Conservation (phyloP, 2,329 filamentous ascomycete species). For the Trichoderma breve region DNA sequence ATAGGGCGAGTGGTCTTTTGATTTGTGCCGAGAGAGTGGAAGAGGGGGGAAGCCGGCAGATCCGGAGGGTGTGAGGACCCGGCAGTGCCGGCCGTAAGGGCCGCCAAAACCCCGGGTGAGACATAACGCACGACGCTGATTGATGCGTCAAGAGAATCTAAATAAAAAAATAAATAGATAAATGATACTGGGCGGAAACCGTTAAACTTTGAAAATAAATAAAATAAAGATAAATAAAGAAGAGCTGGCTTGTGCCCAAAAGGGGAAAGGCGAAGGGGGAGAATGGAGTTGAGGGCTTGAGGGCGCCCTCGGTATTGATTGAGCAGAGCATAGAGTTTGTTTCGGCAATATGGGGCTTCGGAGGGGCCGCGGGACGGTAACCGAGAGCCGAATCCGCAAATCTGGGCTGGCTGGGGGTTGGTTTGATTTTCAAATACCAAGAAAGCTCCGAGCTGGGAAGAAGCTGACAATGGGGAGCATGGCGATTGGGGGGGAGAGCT, state of each 20-base stretch:
- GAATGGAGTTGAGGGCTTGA: not conserved
- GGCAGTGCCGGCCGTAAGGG: not conserved
- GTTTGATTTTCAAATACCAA: not conserved
- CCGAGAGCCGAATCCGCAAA: conserved; percentile 13
- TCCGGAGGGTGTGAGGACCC: conserved; percentile 5
- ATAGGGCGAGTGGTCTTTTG: not conserved
- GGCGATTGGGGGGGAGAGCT: not conserved
- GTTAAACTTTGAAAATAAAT: not conserved
- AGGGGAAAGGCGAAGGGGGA: not conserved
- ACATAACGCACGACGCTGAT: not conserved
- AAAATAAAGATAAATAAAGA: not conserved
- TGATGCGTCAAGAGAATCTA: not conserved
- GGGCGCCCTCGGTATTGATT: not conserved
- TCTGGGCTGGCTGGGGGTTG: not conserved
- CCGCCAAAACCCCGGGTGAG: not conserved
- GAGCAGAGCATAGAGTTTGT: not conserved
- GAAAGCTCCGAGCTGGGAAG: not conserved
- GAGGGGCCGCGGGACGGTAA: not conserved
- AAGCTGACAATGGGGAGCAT: not conserved
- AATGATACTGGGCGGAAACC: not conserved
- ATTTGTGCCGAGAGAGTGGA: not conserved
- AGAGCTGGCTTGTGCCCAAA: not conserved
- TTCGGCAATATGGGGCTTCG: conserved; percentile 7
- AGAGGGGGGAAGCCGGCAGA: not conserved
- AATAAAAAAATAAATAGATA: not conserved